Percentiles rank a stretch among this genome's conserved stretches.
Evolutionary conservation across 768 basidiomycete species (phyloP).

Genomic region (Gyrodon lividus): DNA sequence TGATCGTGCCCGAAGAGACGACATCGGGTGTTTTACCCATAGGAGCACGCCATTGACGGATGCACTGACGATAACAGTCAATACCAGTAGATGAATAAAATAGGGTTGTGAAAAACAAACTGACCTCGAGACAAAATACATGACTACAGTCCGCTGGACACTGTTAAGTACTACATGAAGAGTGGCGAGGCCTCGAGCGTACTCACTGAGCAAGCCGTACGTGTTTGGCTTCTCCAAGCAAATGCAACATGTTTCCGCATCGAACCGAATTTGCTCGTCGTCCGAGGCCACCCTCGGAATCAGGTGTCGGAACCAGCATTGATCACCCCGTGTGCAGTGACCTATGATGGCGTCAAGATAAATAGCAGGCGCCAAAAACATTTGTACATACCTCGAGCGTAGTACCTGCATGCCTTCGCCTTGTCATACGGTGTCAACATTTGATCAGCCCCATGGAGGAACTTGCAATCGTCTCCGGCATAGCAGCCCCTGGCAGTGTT

Average conservation of each 20-base stretch:
- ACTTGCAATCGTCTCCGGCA: conserved; percentile 69
- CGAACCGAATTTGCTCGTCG: conserved; percentile 27
- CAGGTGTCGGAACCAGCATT: conserved; percentile 75
- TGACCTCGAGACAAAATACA: conserved; percentile 71
- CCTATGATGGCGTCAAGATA: conserved; percentile 39
- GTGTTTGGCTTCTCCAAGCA: conserved; percentile 72
- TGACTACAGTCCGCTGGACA: conserved; percentile 68
- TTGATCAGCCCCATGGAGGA: conserved; percentile 59
- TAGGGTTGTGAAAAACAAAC: conserved; percentile 21
- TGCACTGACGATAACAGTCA: conserved; percentile 50
- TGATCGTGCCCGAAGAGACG: conserved; percentile 57
- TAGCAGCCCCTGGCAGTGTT: conserved; percentile 65
- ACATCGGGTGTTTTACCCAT: conserved; percentile 50
- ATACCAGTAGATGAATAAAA: background rate
- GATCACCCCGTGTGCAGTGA: conserved; percentile 65
- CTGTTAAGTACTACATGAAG: conserved; percentile 6
- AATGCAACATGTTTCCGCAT: conserved; percentile 61
- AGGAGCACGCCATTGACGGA: conserved; percentile 75
- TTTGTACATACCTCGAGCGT: conserved; percentile 47
- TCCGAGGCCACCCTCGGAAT: conserved; percentile 20
- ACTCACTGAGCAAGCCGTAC: conserved; percentile 66
- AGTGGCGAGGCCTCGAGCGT: background rate
- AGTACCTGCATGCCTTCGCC: conserved; percentile 68
- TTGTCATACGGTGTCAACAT: conserved; percentile 67
- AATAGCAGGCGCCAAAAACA: background rate